Evolutionary conservation across 2,329 filamentous ascomycete genomes (phyloP).

Genomic region (Triangularia setosa): DNA sequence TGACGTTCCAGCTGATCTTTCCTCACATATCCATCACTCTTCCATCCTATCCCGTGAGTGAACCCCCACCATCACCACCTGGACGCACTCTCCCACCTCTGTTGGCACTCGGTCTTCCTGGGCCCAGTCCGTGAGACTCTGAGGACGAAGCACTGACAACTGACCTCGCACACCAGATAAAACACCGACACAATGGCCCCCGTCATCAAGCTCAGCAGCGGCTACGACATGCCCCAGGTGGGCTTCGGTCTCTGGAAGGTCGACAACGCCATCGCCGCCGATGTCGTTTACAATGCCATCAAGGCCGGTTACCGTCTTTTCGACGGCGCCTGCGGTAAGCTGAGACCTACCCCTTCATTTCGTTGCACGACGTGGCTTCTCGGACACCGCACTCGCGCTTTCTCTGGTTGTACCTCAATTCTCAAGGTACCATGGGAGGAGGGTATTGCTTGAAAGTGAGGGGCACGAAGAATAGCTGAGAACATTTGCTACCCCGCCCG

Average conservation of each 20-base stretch:
- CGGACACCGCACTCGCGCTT: neutral
- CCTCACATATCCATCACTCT: constrained; percentile 2
- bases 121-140: neutral
- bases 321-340: constrained; percentile 57
- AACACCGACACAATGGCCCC: constrained; percentile 24
- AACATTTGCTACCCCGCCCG: constrained; percentile 24
- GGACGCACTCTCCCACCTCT: constrained; percentile 6
- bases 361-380: neutral
- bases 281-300: constrained; percentile 73
- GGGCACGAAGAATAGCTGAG: constrained; percentile 2
- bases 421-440: constrained; percentile 1
- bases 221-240: constrained; percentile 68
- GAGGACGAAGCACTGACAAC: neutral
- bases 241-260: constrained; percentile 85
- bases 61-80: neutral
- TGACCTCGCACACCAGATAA: neutral
- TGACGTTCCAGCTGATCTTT: constrained; percentile 13
- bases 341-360: neutral
- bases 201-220: constrained; percentile 60
- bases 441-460: constrained; percentile 7
- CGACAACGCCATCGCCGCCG: constrained; percentile 65
- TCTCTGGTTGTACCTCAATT: neutral
- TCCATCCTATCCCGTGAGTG: neutral
- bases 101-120: neutral
- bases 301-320: constrained; percentile 59